These are phyloP conservation scores for Starmera dryadoides DNA, from an alignment of 805 yeast species.

Conservation along the genomic window DNA sequence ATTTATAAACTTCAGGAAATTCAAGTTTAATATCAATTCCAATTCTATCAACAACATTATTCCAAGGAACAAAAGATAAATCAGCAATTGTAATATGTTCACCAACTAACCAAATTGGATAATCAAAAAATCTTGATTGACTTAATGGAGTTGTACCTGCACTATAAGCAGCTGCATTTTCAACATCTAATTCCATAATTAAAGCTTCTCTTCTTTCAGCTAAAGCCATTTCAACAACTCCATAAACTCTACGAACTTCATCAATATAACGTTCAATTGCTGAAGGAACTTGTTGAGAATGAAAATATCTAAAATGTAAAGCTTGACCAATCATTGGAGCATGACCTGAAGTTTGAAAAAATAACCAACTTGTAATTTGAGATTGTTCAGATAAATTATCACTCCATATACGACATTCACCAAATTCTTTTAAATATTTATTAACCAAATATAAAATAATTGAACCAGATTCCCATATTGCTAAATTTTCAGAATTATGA, in stretches of 20 bases:
- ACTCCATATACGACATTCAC: constrained; percentile 77
- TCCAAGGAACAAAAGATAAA: constrained; percentile 93
- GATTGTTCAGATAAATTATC: constrained; percentile 72
- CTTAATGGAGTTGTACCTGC: constrained; percentile 85
- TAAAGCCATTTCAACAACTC: constrained; percentile 90
- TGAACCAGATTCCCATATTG: constrained; percentile 95
- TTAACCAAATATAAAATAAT: constrained; percentile 78
- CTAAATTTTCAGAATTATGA: constrained; percentile 70
- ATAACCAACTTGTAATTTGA: constrained; percentile 82
- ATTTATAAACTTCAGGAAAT: constrained; percentile 91
- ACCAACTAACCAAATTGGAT: constrained; percentile 94
- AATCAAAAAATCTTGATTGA: constrained; percentile 80
- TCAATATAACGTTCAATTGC: constrained; percentile 89
- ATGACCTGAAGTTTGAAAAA: constrained; percentile 93
- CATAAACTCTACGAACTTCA: constrained; percentile 89
- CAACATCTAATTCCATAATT: constrained; percentile 82
- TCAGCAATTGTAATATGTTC: constrained; percentile 83
- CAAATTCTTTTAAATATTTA: constrained; percentile 51
- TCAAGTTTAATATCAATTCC: constrained; percentile 84
- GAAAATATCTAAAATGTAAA: constrained; percentile 87
- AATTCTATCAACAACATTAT: constrained; percentile 87
- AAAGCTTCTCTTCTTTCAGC: constrained; percentile 89
- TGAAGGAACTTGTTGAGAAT: constrained; percentile 74
- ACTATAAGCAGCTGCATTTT: constrained; percentile 80
- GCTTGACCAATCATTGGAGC: constrained; percentile 99